These are phyloP conservation scores for Penicillium sp. DNA, from an alignment of 2,329 filamentous ascomycete genomes.

Conservation along the genomic window DNA sequence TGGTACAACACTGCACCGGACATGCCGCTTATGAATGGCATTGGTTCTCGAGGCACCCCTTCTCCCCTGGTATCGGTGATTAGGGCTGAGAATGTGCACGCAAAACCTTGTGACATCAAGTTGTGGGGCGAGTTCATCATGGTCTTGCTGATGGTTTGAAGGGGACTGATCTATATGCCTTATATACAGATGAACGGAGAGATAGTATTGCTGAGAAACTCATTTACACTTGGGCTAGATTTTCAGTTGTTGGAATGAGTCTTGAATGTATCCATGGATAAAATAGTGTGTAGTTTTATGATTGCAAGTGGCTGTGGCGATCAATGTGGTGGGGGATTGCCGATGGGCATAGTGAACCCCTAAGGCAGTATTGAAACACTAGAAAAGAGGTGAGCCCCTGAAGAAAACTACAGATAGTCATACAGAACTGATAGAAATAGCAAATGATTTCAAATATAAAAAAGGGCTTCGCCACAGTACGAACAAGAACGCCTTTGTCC, in stretches of 20 bases:
- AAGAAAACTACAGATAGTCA: background rate
- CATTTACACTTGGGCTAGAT: background rate
- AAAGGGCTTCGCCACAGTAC: background rate
- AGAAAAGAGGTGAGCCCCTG: background rate
- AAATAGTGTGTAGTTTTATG: background rate
- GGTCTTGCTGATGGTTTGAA: background rate
- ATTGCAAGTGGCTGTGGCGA: conserved; percentile 1
- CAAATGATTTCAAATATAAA: background rate
- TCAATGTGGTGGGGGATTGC: background rate
- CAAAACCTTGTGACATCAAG: conserved; percentile 6
- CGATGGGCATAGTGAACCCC: background rate
- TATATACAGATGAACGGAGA: background rate
- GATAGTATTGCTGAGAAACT: background rate
- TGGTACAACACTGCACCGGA: background rate
- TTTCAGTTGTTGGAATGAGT: background rate
- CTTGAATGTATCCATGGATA: background rate
- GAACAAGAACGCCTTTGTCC: background rate
- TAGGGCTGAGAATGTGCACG: conserved; percentile 2
- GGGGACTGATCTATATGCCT: background rate
- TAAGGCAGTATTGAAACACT: background rate
- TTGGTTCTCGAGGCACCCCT: background rate
- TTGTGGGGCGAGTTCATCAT: conserved; percentile 5
- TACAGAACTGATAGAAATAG: background rate
- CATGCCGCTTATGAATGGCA: background rate
- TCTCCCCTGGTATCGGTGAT: background rate